Conservation (phyloP, 2,329 filamentous ascomycete genomes). For the Metarhizium robertsii region DNA sequence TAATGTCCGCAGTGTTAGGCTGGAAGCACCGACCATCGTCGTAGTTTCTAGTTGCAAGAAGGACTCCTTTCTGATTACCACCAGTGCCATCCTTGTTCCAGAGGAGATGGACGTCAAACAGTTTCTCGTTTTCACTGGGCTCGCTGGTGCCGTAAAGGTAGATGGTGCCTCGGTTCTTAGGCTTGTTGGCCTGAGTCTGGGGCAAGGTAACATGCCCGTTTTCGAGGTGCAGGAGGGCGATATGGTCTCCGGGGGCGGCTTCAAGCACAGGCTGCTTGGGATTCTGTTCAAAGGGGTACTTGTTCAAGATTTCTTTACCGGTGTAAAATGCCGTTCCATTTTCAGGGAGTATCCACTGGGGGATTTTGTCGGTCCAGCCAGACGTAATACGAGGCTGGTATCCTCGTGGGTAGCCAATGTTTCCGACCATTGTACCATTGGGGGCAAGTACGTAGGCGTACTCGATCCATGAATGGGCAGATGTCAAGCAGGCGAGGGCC, state of each 20-base stretch:
- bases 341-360: conserved; percentile 55
- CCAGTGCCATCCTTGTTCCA: conserved; percentile 79
- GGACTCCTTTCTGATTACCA: conserved; percentile 65
- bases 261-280: conserved; percentile 52
- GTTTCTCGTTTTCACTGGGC: conserved; percentile 39
- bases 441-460: conserved; percentile 59
- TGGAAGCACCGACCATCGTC: conserved; percentile 92
- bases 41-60: conserved; percentile 70
- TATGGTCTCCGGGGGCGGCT: conserved; percentile 48
- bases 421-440: conserved; percentile 64
- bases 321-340: conserved; percentile 54
- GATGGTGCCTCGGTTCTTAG: conserved; percentile 58
- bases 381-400: conserved; percentile 48
- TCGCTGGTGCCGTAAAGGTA: conserved; percentile 64
- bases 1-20: conserved; percentile 52
- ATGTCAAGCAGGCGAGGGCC: conserved; percentile 19
- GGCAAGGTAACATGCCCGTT: conserved; percentile 66
- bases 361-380: conserved; percentile 47
- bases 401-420: conserved; percentile 65
- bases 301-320: conserved; percentile 43
- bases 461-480: conserved; percentile 78
- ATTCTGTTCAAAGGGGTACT: conserved; percentile 25
- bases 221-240: conserved; percentile 62
- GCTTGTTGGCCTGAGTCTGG: conserved; percentile 47
- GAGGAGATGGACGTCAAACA: conserved; percentile 57